Conservation (phyloP, 2,329 filamentous ascomycete species). For the Myotisia sp. region DNA sequence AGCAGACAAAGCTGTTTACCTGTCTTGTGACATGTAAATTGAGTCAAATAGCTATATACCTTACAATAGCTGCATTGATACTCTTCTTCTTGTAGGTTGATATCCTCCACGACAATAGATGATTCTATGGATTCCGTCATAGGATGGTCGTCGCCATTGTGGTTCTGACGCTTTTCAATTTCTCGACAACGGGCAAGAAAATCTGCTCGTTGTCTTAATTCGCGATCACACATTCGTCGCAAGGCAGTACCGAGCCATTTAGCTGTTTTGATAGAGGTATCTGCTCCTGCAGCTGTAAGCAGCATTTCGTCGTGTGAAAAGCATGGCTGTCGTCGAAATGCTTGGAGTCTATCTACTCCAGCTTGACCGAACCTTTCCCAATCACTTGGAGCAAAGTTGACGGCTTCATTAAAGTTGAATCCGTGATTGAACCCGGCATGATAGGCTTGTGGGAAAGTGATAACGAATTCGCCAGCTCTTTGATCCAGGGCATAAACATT, state of each 20-base stretch:
- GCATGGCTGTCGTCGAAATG: slow-evolving; percentile 81
- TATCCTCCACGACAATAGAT: slow-evolving; percentile 50
- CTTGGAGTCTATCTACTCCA: slow-evolving; percentile 72
- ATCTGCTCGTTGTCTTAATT: slow-evolving; percentile 51
- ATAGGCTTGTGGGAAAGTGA: slow-evolving; percentile 93
- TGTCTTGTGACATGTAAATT: slow-evolving; percentile 70
- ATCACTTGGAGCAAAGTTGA: slow-evolving; percentile 89
- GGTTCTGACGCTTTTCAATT: slow-evolving; percentile 10
- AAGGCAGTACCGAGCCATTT: slow-evolving; percentile 90
- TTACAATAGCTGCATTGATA: slow-evolving; percentile 90
- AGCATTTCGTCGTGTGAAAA: slow-evolving; percentile 95
- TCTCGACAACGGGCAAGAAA: slow-evolving; percentile 55
- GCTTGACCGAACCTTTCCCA: slow-evolving; percentile 88
- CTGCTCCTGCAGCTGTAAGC: slow-evolving; percentile 72
- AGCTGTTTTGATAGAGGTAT: slow-evolving; percentile 72
- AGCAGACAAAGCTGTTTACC: slow-evolving; percentile 70
- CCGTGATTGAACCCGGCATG: slow-evolving; percentile 97
- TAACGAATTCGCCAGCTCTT: slow-evolving; percentile 84
- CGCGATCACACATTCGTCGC: slow-evolving; percentile 60
- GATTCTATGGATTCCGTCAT: slow-evolving; percentile 27
- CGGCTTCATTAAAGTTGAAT: slow-evolving; percentile 97
- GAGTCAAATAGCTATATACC: slow-evolving; percentile 75
- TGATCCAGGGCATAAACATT: slow-evolving; percentile 92
- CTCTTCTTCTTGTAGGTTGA: slow-evolving; percentile 75
- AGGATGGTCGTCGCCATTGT: slow-evolving; percentile 42